These are phyloP conservation scores for Kodamaea jinghongensis DNA, from an alignment of 805 yeast genomes.

Conservation along the genomic window DNA sequence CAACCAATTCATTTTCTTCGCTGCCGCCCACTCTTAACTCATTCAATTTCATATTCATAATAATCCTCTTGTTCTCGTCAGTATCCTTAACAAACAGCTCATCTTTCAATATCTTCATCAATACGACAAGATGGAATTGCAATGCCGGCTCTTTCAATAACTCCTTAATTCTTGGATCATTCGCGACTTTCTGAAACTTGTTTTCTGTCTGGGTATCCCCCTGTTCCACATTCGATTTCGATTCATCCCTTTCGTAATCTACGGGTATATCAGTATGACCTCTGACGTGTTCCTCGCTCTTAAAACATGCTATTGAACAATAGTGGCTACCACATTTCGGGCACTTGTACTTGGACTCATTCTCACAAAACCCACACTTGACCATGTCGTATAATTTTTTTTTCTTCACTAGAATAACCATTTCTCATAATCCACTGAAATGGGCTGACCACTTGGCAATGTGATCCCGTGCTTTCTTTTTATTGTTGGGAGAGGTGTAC, in stretches of 20 bases:
- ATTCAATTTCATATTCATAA: constrained; percentile 60
- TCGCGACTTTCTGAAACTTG: constrained; percentile 25
- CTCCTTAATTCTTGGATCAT: constrained; percentile 43
- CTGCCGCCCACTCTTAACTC: constrained; percentile 62
- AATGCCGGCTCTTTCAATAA: constrained; percentile 53
- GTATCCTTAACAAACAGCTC: constrained; percentile 47
- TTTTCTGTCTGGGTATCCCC: neutral
- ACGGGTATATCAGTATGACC: neutral
- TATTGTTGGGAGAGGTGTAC: no score
- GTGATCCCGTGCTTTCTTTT: no score
- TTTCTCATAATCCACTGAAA: no score
- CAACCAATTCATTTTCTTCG: constrained; percentile 65
- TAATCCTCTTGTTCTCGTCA: constrained; percentile 54
- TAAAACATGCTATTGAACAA: constrained; percentile 65
- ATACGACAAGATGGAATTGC: constrained; percentile 50
- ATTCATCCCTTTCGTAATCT: neutral
- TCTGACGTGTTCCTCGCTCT: constrained; percentile 39
- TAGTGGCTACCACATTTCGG: constrained; percentile 47
- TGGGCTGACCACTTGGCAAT: no score
- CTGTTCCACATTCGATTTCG: neutral
- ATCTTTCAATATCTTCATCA: constrained; percentile 49
- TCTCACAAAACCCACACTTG: constrained; percentile 29
- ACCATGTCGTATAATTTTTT: no score
- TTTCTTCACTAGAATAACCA: no score
- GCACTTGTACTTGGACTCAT: constrained; percentile 52